Percentiles rank a stretch among this genome's conserved stretches.
Evolutionary conservation across 208 protist genomes (phyloP).

Genomic region (Polymyxa betae): DNA sequence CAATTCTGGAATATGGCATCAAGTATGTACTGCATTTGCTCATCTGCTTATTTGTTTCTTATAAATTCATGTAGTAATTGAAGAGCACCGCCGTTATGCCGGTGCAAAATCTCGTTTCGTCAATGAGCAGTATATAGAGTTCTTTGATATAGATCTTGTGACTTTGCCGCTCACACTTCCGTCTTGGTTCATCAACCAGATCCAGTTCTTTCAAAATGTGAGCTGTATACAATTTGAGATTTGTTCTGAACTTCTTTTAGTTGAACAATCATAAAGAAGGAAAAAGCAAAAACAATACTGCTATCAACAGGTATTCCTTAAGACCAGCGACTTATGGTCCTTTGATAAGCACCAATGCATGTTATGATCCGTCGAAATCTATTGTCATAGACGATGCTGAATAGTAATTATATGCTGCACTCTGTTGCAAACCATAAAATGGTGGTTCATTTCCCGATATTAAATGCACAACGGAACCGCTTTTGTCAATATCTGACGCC

Average conservation of each 20-base stretch:
- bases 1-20: constrained; percentile 52
- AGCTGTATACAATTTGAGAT: neutral
- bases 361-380: neutral
- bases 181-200: constrained; percentile 1
- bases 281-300: neutral
- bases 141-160: constrained; percentile 23
- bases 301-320: neutral
- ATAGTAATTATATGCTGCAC: too few relatives aligned
- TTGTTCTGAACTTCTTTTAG: neutral
- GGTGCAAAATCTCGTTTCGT: constrained; percentile 28
- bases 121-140: constrained; percentile 40
- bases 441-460: too few relatives aligned
- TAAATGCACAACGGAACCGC: too few relatives aligned
- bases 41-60: neutral
- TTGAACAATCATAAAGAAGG: neutral
- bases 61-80: constrained; percentile 22
- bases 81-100: constrained; percentile 34
- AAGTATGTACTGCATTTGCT: neutral
- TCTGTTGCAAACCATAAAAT: too few relatives aligned
- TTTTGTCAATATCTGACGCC: too few relatives aligned
- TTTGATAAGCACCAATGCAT: neutral
- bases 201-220: neutral
- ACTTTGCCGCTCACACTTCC: neutral
- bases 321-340: neutral
- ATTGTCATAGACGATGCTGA: neutral